These are phyloP conservation scores for Yamadazyma olivae DNA, from an alignment of 805 yeast species.

Conservation along the genomic window DNA sequence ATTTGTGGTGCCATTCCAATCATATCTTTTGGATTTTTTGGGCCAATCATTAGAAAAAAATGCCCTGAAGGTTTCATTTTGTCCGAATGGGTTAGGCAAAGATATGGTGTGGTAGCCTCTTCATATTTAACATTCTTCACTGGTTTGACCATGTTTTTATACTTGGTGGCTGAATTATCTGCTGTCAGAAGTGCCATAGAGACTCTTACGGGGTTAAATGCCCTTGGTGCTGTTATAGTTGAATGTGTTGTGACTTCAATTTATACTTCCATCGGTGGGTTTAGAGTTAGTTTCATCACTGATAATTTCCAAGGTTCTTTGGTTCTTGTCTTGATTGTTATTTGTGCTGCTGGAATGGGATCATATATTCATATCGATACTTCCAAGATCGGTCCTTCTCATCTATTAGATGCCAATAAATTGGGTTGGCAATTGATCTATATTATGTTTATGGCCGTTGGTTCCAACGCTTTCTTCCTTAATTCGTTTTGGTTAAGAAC, in stretches of 20 bases:
- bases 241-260: conserved; percentile 85
- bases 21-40: conserved; percentile 75
- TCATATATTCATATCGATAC: conserved; percentile 63
- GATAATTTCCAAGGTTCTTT: conserved; percentile 81
- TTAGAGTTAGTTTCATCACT: conserved; percentile 81
- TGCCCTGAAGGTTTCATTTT: conserved; percentile 90
- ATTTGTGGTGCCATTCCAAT: conserved; percentile 81
- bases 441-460: conserved; percentile 79
- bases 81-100: conserved; percentile 89
- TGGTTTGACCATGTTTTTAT: conserved; percentile 77
- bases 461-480: conserved; percentile 86
- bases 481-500: conserved; percentile 95
- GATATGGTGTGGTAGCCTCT: conserved; percentile 73
- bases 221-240: conserved; percentile 77
- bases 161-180: conserved; percentile 83
- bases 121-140: conserved; percentile 79
- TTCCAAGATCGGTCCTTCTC: conserved; percentile 60
- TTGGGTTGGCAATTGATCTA: conserved; percentile 89
- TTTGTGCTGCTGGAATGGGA: conserved; percentile 80
- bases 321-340: conserved; percentile 62
- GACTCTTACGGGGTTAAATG: conserved; percentile 73
- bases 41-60: conserved; percentile 72
- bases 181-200: conserved; percentile 76
- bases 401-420: conserved; percentile 60
- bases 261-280: conserved; percentile 87